A percentile compares a stretch with the other conserved stretches of the same genome.
Evolutionary conservation across 2,329 filamentous ascomycete species (phyloP).

Genomic region (Talaromyces atroroseus): DNA sequence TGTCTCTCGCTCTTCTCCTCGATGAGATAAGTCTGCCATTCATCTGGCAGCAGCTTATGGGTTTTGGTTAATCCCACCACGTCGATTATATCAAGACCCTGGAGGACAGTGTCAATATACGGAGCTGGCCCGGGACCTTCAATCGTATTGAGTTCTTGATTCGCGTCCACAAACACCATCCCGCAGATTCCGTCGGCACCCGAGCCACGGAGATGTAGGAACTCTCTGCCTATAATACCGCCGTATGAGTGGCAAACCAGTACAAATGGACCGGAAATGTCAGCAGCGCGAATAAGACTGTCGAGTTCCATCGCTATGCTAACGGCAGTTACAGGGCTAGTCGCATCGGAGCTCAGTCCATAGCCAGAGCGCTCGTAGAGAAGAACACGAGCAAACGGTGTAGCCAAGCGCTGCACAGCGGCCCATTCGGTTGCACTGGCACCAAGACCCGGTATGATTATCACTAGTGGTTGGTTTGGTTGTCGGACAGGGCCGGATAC

Average conservation of each 20-base stretch:
- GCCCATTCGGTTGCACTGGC: slow-evolving; percentile 21
- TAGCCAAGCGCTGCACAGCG: slow-evolving; percentile 17
- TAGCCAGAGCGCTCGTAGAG: slow-evolving; percentile 22
- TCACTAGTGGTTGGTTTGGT: slow-evolving; percentile 17
- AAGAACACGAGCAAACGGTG: slow-evolving; percentile 18
- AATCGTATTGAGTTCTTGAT: slow-evolving; percentile 15
- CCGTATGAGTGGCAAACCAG: slow-evolving; percentile 17
- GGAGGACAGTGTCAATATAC: not conserved
- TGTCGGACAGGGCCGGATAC: slow-evolving; percentile 20
- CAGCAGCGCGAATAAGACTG: slow-evolving; percentile 13
- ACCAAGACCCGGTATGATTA: slow-evolving; percentile 21
- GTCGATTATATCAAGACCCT: not conserved
- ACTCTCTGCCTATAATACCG: slow-evolving; percentile 17
- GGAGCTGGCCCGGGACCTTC: slow-evolving; percentile 4
- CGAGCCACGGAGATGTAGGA: slow-evolving; percentile 11
- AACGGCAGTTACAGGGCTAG: slow-evolving; percentile 13
- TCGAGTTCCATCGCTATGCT: slow-evolving; percentile 17
- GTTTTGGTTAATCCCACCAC: not conserved
- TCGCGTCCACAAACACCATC: slow-evolving; percentile 17
- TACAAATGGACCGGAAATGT: slow-evolving; percentile 15
- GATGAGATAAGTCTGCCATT: slow-evolving; percentile 15
- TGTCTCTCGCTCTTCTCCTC: slow-evolving; percentile 14
- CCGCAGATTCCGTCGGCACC: slow-evolving; percentile 11
- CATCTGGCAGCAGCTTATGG: slow-evolving; percentile 9
- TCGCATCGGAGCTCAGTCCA: slow-evolving; percentile 17